Base-by-base conservation (phyloP, 2,329 filamentous ascomycete genomes). In the Epicoccum nigrum region DNA sequence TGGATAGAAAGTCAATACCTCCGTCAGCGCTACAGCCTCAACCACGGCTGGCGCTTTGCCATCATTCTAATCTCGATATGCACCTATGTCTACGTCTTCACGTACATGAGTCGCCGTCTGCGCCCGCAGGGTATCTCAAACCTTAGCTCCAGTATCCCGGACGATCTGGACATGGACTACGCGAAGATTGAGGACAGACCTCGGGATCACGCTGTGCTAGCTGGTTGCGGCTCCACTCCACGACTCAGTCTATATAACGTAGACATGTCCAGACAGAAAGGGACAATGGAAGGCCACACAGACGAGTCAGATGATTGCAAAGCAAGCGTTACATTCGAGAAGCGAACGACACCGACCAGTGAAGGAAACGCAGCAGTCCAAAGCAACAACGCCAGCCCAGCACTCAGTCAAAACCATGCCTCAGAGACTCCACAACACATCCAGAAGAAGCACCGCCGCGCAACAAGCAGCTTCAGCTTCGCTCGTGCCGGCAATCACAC, bases 41-140 rank as follows among this genome's bases (percentile, higher is more conserved):
- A 74, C 0, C 77, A 80, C 48, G 76, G 72, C 32, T 79, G 77
- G 77, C 73, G 77, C 5, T 71, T 79, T 41, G 65, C 70, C 13
- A 75, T 79, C 31, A 76, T 79, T 42, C 53, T 74, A 30, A 59
- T 62, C 7, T 76, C 74, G 1, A 67, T 78, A 15, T 60, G 51
- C 28, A 76, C 78, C 16, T 79, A 79, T 49, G 62, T 69, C 1
- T 78, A 76, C 45, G 71, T 80, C 16, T 77, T 76, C 58, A 54
- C 71, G 34, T 72, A 71, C 49, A 63, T 76, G 23, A 43, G 35
- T 30, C 51, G 52, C 23, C 55, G 55, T 13, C 37, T 58, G 8
- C 45, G 46, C n/a, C 54, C 54, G n/a, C 41, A 56, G 20, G 21
- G 32, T 17, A 25, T 54, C 0, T 49, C 51, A 5, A 45, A 44